Evolutionary conservation across 78 protist genomes (phyloP).

Genomic region (Reticulomyxa filosa): DNA sequence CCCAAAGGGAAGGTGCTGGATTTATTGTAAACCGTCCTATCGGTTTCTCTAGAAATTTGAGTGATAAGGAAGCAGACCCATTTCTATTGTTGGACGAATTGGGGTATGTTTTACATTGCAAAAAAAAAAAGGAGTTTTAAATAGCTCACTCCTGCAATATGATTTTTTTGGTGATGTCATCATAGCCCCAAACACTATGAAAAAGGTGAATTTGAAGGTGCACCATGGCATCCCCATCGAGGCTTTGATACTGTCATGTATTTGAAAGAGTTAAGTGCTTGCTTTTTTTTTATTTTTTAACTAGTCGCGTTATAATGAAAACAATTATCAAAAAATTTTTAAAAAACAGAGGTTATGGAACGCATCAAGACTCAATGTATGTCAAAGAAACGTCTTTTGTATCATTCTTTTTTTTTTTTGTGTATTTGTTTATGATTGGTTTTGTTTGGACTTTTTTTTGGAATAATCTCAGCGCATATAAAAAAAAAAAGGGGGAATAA

Average conservation of each 20-base stretch:
- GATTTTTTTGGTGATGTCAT: neutral
- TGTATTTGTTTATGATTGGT: neutral
- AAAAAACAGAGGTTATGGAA: conserved; percentile 5
- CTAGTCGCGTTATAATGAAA: too few relatives aligned
- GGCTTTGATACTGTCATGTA: conserved; percentile 16
- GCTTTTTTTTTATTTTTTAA: too few relatives aligned
- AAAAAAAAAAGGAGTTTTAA: neutral
- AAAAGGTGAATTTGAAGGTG: neutral
- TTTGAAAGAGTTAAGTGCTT: too few relatives aligned
- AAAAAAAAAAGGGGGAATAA: conserved; percentile 1
- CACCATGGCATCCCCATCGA: conserved; percentile 19
- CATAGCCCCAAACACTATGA: neutral
- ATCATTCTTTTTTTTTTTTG: too few relatives aligned
- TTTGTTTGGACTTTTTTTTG: neutral
- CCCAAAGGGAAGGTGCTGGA: neutral
- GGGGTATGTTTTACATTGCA: too few relatives aligned
- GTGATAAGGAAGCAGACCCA: neutral
- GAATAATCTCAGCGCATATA: neutral
- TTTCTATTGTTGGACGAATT: conserved; percentile 3
- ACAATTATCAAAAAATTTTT: too few relatives aligned
- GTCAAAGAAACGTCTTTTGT: neutral
- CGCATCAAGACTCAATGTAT: neutral
- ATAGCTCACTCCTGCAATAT: neutral
- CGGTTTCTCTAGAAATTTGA: neutral
- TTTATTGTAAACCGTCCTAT: neutral